These are phyloP conservation scores for Pythium chondricola DNA, from an alignment of 352 stramenopile species.

Conservation along the genomic window DNA sequence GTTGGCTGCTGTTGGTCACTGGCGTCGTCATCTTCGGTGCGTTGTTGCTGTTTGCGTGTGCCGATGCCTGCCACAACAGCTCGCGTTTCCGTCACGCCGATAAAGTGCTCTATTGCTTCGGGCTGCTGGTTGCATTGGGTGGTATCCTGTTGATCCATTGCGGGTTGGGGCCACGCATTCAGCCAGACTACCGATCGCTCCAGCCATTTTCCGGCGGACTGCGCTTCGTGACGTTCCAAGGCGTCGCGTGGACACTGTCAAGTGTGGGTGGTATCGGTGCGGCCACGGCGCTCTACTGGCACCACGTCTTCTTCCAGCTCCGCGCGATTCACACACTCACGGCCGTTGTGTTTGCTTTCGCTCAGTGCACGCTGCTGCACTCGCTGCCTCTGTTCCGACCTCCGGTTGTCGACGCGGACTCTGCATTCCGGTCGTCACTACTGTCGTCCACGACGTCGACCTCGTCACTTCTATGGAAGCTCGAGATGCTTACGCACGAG, in stretches of 20 bases:
- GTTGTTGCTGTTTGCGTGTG: conserved; percentile 24
- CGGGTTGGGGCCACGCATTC: conserved; percentile 27
- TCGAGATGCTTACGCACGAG: conserved; percentile 23
- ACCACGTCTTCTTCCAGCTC: conserved; percentile 36
- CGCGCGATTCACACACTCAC: conserved; percentile 36
- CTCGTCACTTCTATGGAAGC: conserved; percentile 8
- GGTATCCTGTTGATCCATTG: conserved; percentile 35
- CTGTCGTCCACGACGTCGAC: neutral
- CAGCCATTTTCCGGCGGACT: conserved; percentile 45
- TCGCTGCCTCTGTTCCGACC: conserved; percentile 35
- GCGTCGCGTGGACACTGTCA: conserved; percentile 43
- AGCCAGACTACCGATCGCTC: conserved; percentile 31
- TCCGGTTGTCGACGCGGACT: neutral
- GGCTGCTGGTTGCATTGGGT: conserved; percentile 27
- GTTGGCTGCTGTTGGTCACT: conserved; percentile 24
- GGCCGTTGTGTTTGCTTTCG: conserved; percentile 31
- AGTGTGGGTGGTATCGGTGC: conserved; percentile 31
- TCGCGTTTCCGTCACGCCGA: conserved; percentile 23
- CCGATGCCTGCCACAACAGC: conserved; percentile 24
- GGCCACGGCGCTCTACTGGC: conserved; percentile 42
- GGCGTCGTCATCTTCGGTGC: conserved; percentile 24
- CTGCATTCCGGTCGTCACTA: neutral
- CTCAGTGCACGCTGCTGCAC: conserved; percentile 31
- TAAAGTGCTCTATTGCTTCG: conserved; percentile 44
- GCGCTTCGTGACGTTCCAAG: conserved; percentile 44